These are phyloP conservation scores for Limnomonas spitsbergensis DNA, from an alignment of 139 green algal genomes.

Conservation along the genomic window DNA sequence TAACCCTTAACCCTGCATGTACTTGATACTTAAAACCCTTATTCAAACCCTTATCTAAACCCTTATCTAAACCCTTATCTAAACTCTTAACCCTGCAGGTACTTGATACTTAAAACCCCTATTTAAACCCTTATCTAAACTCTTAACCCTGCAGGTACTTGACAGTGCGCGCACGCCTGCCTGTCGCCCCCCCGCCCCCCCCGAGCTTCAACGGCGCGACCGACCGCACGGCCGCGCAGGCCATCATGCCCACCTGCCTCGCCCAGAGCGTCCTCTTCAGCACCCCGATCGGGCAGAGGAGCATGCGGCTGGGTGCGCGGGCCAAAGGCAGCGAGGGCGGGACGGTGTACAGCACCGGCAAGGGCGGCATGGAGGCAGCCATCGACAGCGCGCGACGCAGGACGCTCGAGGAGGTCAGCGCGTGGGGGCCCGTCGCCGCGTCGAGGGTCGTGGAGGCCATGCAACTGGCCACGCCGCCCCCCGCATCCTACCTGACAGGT, in stretches of 20 bases:
- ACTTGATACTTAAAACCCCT: too few relatives aligned
- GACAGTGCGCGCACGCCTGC: conserved; percentile 23
- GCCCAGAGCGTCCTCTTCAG: conserved; percentile 36
- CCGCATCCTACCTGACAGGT: too few relatives aligned
- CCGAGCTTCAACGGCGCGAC: neutral
- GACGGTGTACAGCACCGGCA: conserved; percentile 41
- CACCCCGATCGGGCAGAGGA: conserved; percentile 42
- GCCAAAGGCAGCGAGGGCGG: conserved; percentile 38
- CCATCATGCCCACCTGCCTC: conserved; percentile 14
- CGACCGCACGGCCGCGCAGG: neutral
- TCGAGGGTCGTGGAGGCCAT: too few relatives aligned
- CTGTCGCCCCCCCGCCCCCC: neutral
- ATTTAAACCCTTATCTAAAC: too few relatives aligned
- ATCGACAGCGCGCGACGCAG: conserved; percentile 35
- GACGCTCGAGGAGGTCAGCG: conserved; percentile 28
- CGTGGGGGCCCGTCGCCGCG: neutral
- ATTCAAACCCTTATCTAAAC: too few relatives aligned
- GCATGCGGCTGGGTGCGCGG: conserved; percentile 39
- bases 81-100: too few relatives aligned
- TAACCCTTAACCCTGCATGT: too few relatives aligned
- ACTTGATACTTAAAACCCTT: too few relatives aligned
- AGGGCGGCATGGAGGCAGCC: conserved; percentile 39
- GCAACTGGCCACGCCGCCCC: too few relatives aligned
- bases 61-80: too few relatives aligned
- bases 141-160: conserved; percentile 54